Evolutionary conservation across 2,329 filamentous ascomycete genomes (phyloP).

Genomic region (Plectosphaerella cucumerina): DNA sequence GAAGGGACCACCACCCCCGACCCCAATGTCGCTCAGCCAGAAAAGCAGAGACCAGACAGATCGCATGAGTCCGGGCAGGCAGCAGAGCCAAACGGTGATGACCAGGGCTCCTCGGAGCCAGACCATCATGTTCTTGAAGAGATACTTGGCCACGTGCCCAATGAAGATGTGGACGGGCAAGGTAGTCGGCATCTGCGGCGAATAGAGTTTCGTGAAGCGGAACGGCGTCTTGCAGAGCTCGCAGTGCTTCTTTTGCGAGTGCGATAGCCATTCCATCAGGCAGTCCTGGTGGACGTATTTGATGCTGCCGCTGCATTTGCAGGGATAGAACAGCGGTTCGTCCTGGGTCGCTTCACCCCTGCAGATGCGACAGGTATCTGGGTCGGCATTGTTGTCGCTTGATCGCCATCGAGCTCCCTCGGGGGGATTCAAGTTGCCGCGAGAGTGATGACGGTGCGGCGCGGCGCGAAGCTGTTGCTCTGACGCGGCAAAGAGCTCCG

Average conservation of each 20-base stretch:
- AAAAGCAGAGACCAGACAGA: slow-evolving; percentile 91
- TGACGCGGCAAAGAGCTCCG: too few relatives aligned
- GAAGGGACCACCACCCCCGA: slow-evolving; percentile 30
- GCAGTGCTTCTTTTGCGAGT: slow-evolving; percentile 99
- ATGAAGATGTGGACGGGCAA: slow-evolving; percentile 79
- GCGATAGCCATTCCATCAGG: slow-evolving; percentile 96
- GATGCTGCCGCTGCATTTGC: slow-evolving; percentile 98
- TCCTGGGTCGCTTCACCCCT: slow-evolving; percentile 77
- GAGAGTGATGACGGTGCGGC: too few relatives aligned
- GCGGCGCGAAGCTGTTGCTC: too few relatives aligned
- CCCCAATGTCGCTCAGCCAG: slow-evolving; percentile 82
- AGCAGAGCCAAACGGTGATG: slow-evolving; percentile 79
- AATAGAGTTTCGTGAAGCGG: slow-evolving; percentile 96
- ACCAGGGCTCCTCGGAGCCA: slow-evolving; percentile 80
- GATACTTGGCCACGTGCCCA: slow-evolving; percentile 71
- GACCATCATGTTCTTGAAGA: slow-evolving; percentile 65
- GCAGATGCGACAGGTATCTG: slow-evolving; percentile 95
- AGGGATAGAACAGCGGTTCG: slow-evolving; percentile 93
- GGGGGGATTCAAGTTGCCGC: too few relatives aligned
- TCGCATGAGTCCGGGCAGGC: slow-evolving; percentile 86
- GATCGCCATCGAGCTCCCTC: neutral
- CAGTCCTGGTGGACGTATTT: slow-evolving; percentile 98
- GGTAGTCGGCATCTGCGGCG: slow-evolving; percentile 83
- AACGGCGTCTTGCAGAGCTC: slow-evolving; percentile 99
- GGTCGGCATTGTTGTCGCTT: slow-evolving; percentile 33